These are phyloP conservation scores for Arthrobotrys sphaeroides DNA, from an alignment of 2,329 filamentous ascomycete genomes.

Conservation along the genomic window DNA sequence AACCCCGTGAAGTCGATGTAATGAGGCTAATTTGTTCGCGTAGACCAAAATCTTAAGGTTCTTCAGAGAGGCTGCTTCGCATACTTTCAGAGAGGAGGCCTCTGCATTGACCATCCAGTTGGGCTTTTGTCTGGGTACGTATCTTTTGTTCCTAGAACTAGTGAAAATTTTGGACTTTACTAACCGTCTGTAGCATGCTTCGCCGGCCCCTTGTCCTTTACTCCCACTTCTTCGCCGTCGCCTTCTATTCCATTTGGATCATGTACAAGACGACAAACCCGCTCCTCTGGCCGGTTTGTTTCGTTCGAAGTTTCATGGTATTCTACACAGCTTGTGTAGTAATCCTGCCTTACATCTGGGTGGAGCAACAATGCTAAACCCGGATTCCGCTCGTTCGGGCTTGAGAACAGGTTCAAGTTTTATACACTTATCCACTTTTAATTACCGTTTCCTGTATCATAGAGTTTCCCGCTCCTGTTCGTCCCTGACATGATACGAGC, in stretches of 20 bases:
- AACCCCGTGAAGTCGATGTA: not conserved
- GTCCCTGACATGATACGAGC: not conserved
- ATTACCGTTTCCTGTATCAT: conserved; percentile 9
- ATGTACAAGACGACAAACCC: conserved; percentile 66
- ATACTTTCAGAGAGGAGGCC: conserved; percentile 82
- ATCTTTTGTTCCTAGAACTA: not conserved
- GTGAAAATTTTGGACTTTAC: not conserved
- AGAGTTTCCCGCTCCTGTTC: not conserved
- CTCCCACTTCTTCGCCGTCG: conserved; percentile 94
- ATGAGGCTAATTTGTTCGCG: conserved; percentile 43
- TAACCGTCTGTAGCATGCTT: conserved; percentile 66
- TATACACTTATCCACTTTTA: not conserved
- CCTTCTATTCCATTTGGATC: conserved; percentile 84
- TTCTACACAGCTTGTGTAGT: conserved; percentile 83
- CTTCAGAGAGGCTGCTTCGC: conserved; percentile 90
- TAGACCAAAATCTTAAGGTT: conserved; percentile 75
- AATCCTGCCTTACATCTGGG: conserved; percentile 81
- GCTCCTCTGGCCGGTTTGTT: conserved; percentile 71
- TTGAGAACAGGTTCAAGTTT: not conserved
- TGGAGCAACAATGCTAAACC: conserved; percentile 64
- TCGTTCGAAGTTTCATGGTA: conserved; percentile 74
- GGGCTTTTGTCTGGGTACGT: conserved; percentile 76
- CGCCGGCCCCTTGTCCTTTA: conserved; percentile 79
- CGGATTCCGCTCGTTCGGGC: not conserved
- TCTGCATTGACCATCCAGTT: conserved; percentile 79